A percentile compares a stretch with the other conserved stretches of the same genome.
phyloP scores from a whole-genome alignment of 208 protist genomes.

The Trypanosoma vivax region DNA sequence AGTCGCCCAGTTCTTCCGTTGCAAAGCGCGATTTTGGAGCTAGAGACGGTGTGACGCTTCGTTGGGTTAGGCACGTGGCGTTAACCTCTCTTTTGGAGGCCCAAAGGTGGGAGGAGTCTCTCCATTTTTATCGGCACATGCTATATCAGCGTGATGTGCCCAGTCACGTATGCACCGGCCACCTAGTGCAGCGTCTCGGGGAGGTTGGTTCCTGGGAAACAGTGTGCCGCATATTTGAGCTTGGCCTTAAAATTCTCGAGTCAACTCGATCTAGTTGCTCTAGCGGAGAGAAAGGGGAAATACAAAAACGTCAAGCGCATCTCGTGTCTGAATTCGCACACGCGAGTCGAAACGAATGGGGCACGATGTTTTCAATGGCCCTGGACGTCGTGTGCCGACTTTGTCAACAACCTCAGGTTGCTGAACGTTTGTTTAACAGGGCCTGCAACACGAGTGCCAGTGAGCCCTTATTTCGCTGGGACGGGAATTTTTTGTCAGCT shows the following conservation, averaged over 20 bases:
- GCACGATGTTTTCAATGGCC: constrained; percentile 50
- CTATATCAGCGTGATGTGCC: constrained; percentile 48
- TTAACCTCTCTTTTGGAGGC: constrained; percentile 30
- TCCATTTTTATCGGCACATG: constrained; percentile 41
- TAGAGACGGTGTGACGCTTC: not conserved
- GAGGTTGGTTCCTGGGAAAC: constrained; percentile 20
- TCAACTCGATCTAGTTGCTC: not conserved
- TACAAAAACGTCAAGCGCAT: not conserved
- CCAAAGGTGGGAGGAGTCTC: constrained; percentile 29
- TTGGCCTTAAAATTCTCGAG: constrained; percentile 32
- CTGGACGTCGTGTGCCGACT: constrained; percentile 25
- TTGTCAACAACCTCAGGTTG: constrained; percentile 21
- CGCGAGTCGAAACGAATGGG: constrained; percentile 19
- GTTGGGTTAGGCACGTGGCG: constrained; percentile 31
- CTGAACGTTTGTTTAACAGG: constrained; percentile 10
- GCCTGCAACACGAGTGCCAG: constrained; percentile 1
- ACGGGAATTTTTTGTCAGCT: constrained; percentile 50
- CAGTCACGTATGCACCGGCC: constrained; percentile 32
- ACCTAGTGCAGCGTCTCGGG: constrained; percentile 35
- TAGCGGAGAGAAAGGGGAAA: not conserved
- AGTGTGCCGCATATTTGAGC: constrained; percentile 33
- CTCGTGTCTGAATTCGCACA: not conserved
- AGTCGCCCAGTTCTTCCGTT: not conserved
- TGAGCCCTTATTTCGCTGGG: constrained; percentile 31
- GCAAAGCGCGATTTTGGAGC: not conserved